A percentile compares a stretch with the other conserved stretches of the same genome.
These are phyloP conservation scores for Sambucus nigra DNA, from an alignment of 129 eudicot genomes.

Conservation along the genomic window DNA sequence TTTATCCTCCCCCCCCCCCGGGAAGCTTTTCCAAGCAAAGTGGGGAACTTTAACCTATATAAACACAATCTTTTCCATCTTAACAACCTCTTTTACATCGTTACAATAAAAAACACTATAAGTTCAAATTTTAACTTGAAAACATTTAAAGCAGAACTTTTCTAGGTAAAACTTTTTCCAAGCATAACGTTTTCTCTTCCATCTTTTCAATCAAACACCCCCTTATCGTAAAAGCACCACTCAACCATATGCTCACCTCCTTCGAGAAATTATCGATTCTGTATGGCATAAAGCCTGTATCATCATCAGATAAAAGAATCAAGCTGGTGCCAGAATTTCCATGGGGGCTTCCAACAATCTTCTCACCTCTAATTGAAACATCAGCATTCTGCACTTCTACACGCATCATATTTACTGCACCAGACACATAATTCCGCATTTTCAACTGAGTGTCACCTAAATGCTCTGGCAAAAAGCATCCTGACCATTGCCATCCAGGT, in stretches of 20 bases:
- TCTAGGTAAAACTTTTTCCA: no score
- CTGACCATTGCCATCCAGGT: slow-evolving; percentile 99
- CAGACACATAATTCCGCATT: slow-evolving; percentile 67
- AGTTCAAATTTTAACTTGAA: no score
- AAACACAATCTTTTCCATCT: no score
- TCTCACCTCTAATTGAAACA: slow-evolving; percentile 62
- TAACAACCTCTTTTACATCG: no score
- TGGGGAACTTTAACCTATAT: no score
- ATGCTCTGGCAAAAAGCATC: slow-evolving; percentile 86
- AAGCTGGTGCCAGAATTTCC: slow-evolving; percentile 82
- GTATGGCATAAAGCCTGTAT: slow-evolving; percentile 96
- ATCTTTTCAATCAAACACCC: no score
- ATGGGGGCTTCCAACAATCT: slow-evolving; percentile 56
- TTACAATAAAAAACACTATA: no score
- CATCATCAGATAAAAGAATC: slow-evolving; percentile 85
- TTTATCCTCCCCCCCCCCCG: no score
- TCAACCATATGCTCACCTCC: slow-evolving; percentile 58
- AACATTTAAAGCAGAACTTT: no score
- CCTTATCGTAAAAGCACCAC: not conserved
- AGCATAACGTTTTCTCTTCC: no score
- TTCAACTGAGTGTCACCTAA: slow-evolving; percentile 92
- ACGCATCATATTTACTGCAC: slow-evolving; percentile 67
- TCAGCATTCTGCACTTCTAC: slow-evolving; percentile 98
- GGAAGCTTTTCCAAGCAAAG: no score
- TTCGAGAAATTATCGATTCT: slow-evolving; percentile 88